Conservation (phyloP, 2,329 filamentous ascomycete genomes). For the Ophiocordyceps camponoti-rufipedis region DNA sequence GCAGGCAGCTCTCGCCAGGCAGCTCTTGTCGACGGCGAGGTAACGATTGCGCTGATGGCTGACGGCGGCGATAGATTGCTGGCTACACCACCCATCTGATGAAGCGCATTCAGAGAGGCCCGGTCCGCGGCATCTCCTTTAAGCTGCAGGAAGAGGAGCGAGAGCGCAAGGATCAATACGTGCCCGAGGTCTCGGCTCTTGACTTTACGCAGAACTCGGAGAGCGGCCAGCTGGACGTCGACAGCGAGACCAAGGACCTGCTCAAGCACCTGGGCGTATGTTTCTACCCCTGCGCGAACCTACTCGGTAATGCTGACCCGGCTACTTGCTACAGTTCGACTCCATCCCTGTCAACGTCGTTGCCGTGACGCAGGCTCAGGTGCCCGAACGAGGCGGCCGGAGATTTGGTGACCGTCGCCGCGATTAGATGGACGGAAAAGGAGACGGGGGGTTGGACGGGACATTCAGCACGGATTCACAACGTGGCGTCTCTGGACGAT, state of each 20-base stretch:
- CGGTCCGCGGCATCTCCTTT: conserved; percentile 99
- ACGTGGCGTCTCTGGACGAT: conserved; percentile 38
- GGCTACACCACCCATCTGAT: conserved; percentile 98
- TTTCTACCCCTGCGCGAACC: neutral
- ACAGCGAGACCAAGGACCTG: conserved; percentile 95
- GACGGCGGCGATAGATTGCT: conserved; percentile 49
- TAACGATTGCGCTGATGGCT: conserved; percentile 2
- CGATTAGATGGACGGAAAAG: conserved; percentile 9
- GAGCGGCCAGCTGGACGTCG: conserved; percentile 83
- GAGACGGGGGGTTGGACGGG: conserved; percentile 19
- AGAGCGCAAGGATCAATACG: conserved; percentile 99
- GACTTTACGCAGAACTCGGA: conserved; percentile 86
- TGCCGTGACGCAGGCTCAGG: conserved; percentile 74
- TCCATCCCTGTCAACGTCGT: conserved; percentile 93
- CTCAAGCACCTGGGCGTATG: conserved; percentile 97
- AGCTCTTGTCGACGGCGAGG: neutral
- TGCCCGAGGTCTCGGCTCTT: conserved; percentile 94
- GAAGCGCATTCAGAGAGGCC: conserved; percentile 99
- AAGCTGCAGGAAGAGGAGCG: conserved; percentile 99
- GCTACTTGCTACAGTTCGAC: conserved; percentile 54
- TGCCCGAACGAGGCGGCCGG: conserved; percentile 58
- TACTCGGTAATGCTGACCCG: conserved; percentile 11
- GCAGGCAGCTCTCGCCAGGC: too few species aligned
- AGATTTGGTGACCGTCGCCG: conserved; percentile 50
- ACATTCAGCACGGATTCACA: conserved; percentile 24